Evolutionary conservation across 2,329 filamentous ascomycete genomes (phyloP).

Genomic region (Leptodontidium sp.): DNA sequence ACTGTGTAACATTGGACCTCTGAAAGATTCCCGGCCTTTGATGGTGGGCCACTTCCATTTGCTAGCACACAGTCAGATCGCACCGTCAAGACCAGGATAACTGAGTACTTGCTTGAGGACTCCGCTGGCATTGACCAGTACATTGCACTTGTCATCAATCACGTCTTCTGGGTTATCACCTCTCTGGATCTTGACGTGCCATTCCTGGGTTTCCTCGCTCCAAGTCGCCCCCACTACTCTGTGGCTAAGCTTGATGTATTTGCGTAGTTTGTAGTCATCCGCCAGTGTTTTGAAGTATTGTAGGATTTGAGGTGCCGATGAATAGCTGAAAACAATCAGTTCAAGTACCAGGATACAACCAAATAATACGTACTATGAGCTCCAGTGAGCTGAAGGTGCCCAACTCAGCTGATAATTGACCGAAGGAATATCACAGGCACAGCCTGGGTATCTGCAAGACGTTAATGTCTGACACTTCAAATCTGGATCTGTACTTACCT

Average conservation of each 20-base stretch:
- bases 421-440: slow-evolving; percentile 51
- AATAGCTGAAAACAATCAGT: slow-evolving; percentile 47
- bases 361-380: slow-evolving; percentile 8
- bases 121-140: slow-evolving; percentile 56
- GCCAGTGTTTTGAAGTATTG: slow-evolving; percentile 48
- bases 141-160: slow-evolving; percentile 52
- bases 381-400: slow-evolving; percentile 26
- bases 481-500: background rate
- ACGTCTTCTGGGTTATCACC: slow-evolving; percentile 47
- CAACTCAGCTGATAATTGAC: slow-evolving; percentile 51
- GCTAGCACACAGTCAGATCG: background rate
- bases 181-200: slow-evolving; percentile 49
- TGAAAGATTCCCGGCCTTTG: slow-evolving; percentile 54
- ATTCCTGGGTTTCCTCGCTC: slow-evolving; percentile 53
- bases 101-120: slow-evolving; percentile 47
- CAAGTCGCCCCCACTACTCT: slow-evolving; percentile 54
- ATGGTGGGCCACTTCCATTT: slow-evolving; percentile 53
- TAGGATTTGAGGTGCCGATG: slow-evolving; percentile 49
- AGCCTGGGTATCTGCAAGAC: slow-evolving; percentile 60
- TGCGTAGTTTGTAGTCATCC: slow-evolving; percentile 46
- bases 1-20: slow-evolving; percentile 54
- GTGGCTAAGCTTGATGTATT: slow-evolving; percentile 54
- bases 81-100: no score
- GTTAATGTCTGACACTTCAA: background rate
- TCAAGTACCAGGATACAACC: background rate